phyloP scores from a whole-genome alignment of 148 eudicot species.

The Gaultheria prostrata region DNA sequence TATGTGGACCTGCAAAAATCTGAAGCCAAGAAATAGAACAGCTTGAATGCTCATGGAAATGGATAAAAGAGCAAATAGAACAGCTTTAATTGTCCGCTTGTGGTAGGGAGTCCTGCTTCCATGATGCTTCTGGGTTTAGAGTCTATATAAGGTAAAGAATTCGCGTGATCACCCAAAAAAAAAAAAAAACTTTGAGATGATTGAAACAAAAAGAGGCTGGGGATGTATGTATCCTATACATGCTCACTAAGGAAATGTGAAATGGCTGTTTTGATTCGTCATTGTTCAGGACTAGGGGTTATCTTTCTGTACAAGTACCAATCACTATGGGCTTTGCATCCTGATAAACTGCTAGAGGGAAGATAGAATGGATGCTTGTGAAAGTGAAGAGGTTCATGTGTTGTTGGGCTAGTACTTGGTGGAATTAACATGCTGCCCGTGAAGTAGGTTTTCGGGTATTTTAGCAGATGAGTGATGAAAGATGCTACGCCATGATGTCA shows the following conservation, averaged over 20 bases:
- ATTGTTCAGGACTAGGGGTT: neutral
- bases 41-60: neutral
- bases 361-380: neutral
- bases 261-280: neutral
- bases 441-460: neutral
- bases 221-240: neutral
- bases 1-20: neutral
- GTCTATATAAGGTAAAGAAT: neutral
- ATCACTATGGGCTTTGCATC: neutral
- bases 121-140: neutral
- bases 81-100: neutral
- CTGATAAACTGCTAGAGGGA: neutral
- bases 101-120: neutral
- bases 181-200: neutral
- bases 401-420: neutral
- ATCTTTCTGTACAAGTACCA: neutral
- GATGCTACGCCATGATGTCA: neutral
- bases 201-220: neutral
- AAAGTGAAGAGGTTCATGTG: neutral
- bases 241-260: neutral
- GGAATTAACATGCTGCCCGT: neutral
- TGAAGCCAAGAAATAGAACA: slow-evolving; percentile 10
- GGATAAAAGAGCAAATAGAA: neutral
- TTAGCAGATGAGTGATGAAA: neutral
- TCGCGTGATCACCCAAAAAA: neutral